phyloP scores from a whole-genome alignment of 495 filamentous ascomycete genomes.

The Aspergillus sclerotiicarbonarius region DNA sequence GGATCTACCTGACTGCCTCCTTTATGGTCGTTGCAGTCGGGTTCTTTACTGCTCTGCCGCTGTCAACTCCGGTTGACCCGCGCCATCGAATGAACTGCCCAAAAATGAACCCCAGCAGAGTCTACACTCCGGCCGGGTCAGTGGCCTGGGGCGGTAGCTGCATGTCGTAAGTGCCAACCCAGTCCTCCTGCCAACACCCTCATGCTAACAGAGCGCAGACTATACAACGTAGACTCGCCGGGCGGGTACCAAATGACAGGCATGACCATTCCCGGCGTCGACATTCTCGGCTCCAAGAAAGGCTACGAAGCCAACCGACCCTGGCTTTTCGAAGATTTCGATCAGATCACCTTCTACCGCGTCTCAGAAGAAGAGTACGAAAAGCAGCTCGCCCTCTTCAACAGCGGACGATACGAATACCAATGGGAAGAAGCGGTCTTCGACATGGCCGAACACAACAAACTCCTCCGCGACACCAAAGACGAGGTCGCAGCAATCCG shows the following conservation, averaged over 20 bases:
- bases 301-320: conserved; percentile 45
- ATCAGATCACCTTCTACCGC: conserved; percentile 54
- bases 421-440: conserved; percentile 46
- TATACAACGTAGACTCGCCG: conserved; percentile 58
- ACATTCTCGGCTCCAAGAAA: conserved; percentile 50
- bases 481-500: conserved; percentile 44
- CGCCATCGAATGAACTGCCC: conserved; percentile 50
- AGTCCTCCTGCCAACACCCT: background rate
- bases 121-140: conserved; percentile 56
- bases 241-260: conserved; percentile 59
- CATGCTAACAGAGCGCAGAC: conserved; percentile 6
- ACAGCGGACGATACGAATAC: conserved; percentile 49
- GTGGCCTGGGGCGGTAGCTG: conserved; percentile 55
- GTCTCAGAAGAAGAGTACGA: conserved; percentile 50
- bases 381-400: conserved; percentile 36
- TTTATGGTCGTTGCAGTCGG: conserved; percentile 56
- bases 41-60: conserved; percentile 55
- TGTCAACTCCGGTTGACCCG: conserved; percentile 56
- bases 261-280: conserved; percentile 53
- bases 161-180: conserved; percentile 32
- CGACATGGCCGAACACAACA: conserved; percentile 54
- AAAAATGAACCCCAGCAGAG: conserved; percentile 59
- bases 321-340: conserved; percentile 59
- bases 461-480: conserved; percentile 35
- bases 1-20: conserved; percentile 45